Evolutionary conservation across 208 protist species (phyloP).

Genomic region (Endotrypanum monterogeii): DNA sequence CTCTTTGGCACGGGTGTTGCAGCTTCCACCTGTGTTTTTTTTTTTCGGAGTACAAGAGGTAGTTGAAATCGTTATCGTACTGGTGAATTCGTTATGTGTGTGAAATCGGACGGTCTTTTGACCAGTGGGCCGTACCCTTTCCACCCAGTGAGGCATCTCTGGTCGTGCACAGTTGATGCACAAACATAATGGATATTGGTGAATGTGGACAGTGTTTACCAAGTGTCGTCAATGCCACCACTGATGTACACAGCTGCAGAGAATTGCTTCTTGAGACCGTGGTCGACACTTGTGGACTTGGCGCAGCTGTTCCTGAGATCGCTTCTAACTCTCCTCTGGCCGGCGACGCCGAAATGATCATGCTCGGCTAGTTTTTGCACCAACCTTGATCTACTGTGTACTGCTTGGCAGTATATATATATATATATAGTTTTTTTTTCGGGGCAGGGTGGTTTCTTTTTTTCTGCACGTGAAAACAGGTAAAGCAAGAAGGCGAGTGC

Average conservation of each 20-base stretch:
- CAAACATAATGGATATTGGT: constrained; percentile 44
- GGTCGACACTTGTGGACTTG: constrained; percentile 30
- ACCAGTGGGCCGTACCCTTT: constrained; percentile 46
- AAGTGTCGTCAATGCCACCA: constrained; percentile 33
- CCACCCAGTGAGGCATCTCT: constrained; percentile 36
- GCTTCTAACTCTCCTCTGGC: constrained; percentile 1
- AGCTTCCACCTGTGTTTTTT: constrained; percentile 75
- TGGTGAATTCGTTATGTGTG: constrained; percentile 49
- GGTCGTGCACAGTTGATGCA: constrained; percentile 46
- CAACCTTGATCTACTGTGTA: neutral
- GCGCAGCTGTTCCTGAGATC: constrained; percentile 5
- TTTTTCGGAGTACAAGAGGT: constrained; percentile 58
- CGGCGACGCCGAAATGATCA: neutral
- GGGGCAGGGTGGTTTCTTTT: neutral
- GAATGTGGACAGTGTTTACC: constrained; percentile 55
- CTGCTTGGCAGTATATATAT: neutral
- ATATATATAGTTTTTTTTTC: neutral
- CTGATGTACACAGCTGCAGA: constrained; percentile 42
- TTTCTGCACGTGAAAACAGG: neutral
- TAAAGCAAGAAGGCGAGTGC: neutral
- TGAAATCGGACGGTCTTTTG: constrained; percentile 70
- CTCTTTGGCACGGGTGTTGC: constrained; percentile 47
- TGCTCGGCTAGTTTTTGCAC: neutral
- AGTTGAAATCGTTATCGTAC: constrained; percentile 74
- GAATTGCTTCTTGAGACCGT: constrained; percentile 51